Evolutionary conservation across 208 protist genomes (phyloP).

Genomic region (Sergeia podlipaevii): DNA sequence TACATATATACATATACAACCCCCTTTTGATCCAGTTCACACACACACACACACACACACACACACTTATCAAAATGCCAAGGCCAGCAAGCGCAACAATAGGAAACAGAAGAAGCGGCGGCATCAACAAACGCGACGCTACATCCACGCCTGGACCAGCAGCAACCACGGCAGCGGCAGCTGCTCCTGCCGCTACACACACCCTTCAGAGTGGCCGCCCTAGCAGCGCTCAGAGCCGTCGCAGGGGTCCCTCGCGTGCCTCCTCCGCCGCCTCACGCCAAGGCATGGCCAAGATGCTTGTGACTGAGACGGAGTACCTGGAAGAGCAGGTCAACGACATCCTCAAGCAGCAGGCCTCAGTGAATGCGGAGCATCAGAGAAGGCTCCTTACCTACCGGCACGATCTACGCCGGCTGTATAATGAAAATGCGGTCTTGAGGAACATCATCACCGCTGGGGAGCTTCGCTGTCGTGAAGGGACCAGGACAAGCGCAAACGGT

Average conservation of each 20-base stretch:
- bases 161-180: background rate
- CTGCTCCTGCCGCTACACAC: background rate
- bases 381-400: constrained; percentile 34
- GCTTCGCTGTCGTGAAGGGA: constrained; percentile 17
- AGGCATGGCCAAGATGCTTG: constrained; percentile 1
- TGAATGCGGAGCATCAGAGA: constrained; percentile 37
- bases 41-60: too few relatives aligned
- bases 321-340: constrained; percentile 33
- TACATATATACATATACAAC: too few relatives aligned
- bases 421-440: constrained; percentile 59
- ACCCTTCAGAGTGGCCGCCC: background rate
- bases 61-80: too few relatives aligned
- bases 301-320: constrained; percentile 36
- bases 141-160: background rate
- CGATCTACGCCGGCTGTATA: constrained; percentile 38
- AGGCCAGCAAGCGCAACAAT: too few relatives aligned
- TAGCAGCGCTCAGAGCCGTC: background rate
- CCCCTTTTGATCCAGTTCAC: too few relatives aligned
- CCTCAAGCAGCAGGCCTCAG: constrained; percentile 23
- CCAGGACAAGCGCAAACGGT: background rate
- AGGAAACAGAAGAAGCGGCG: too few relatives aligned
- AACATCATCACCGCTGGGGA: constrained; percentile 45
- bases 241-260: background rate
- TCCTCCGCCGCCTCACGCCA: constrained; percentile 5
- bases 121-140: too few relatives aligned